Evolutionary conservation across 164 flowering plant genomes (phyloP).

Genomic region (Vitis cinerea): DNA sequence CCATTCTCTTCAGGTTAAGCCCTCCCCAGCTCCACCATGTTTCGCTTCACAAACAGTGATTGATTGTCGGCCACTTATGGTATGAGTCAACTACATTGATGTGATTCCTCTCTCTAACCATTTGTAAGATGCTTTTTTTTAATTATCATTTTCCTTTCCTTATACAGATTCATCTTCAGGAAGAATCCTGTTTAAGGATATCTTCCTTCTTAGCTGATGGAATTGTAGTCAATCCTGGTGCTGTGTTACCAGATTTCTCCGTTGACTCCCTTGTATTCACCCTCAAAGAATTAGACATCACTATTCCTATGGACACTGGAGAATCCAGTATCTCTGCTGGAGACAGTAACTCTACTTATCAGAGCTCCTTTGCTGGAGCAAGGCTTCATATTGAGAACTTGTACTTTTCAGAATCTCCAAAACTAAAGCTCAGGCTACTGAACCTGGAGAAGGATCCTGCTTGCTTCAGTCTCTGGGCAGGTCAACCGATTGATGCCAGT

Average conservation of each 20-base stretch:
- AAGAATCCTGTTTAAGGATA: slow-evolving; percentile 91
- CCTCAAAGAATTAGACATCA: slow-evolving; percentile 71
- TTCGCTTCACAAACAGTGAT: slow-evolving; percentile 82
- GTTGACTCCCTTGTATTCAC: slow-evolving; percentile 59
- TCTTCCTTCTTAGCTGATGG: slow-evolving; percentile 92
- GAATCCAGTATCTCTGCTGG: slow-evolving; percentile 19
- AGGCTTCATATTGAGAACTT: slow-evolving; percentile 80
- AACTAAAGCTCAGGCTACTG: slow-evolving; percentile 52
- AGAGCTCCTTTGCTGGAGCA: slow-evolving; percentile 72
- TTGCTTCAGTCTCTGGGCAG: slow-evolving; percentile 90
- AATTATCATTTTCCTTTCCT: slow-evolving; percentile 7
- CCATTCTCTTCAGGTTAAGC: slow-evolving; percentile 75
- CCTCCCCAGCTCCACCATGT: slow-evolving; percentile 81
- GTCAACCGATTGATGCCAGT: slow-evolving; percentile 92
- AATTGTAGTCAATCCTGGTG: slow-evolving; percentile 70
- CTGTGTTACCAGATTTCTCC: slow-evolving; percentile 84
- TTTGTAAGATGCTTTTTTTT: neutral
- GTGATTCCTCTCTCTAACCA: neutral
- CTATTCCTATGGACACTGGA: slow-evolving; percentile 56
- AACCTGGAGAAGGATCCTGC: slow-evolving; percentile 95
- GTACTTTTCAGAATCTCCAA: slow-evolving; percentile 63
- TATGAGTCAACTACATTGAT: slow-evolving; percentile 21
- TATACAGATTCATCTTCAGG: slow-evolving; percentile 85
- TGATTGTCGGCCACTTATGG: slow-evolving; percentile 86
- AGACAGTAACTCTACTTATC: slow-evolving; percentile 11